These are phyloP conservation scores for Murraya paniculata DNA, from an alignment of 345 rosid genomes.

Conservation along the genomic window DNA sequence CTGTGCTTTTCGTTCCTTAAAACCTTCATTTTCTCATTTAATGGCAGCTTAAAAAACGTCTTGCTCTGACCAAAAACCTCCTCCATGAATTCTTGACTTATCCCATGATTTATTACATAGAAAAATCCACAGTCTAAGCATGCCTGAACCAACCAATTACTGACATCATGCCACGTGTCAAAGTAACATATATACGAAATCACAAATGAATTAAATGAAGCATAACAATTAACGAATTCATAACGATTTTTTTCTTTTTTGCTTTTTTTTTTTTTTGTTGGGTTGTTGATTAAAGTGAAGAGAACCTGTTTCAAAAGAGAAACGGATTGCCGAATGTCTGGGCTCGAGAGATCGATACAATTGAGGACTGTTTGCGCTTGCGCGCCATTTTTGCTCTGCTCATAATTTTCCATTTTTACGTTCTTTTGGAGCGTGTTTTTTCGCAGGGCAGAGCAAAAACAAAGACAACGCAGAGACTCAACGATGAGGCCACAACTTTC, in stretches of 20 bases:
- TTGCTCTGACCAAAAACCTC: constrained; percentile 62
- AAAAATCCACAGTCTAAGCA: constrained; percentile 82
- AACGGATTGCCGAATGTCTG: constrained; percentile 38
- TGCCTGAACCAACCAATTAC: constrained; percentile 38
- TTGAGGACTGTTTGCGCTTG: constrained; percentile 31
- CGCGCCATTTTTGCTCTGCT: constrained; percentile 11
- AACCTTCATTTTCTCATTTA: constrained; percentile 59
- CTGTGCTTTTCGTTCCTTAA: constrained; percentile 67
- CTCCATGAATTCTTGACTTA: constrained; percentile 59
- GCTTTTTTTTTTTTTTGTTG: too few relatives aligned
- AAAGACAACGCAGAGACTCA: too few relatives aligned
- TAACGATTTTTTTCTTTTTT: background rate
- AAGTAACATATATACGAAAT: background rate
- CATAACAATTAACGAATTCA: background rate
- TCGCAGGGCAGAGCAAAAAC: too few relatives aligned
- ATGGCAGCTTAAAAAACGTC: constrained; percentile 57
- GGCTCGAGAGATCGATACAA: constrained; percentile 58
- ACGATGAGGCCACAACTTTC: too few relatives aligned
- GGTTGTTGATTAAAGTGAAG: too few relatives aligned
- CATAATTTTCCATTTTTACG: background rate
- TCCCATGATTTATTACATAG: constrained; percentile 76
- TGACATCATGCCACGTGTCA: background rate
- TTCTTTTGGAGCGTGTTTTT: background rate
- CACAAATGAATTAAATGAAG: background rate
- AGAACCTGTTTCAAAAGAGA: constrained; percentile 57